Evolutionary conservation across 306 rosid species (phyloP).

Genomic region (Comarum palustre): DNA sequence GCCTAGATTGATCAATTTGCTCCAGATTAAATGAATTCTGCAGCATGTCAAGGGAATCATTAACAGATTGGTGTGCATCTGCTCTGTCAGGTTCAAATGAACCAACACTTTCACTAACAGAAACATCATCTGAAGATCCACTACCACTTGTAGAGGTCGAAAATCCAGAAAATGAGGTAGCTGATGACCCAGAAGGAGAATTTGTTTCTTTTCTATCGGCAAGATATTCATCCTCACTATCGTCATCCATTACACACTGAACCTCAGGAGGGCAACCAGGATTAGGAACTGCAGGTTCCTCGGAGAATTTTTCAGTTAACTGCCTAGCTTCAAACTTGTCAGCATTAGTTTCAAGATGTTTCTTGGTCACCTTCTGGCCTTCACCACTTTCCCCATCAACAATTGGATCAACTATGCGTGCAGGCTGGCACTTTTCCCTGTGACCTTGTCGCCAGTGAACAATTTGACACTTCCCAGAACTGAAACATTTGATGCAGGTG

Average conservation of each 20-base stretch:
- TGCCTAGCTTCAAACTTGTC: constrained; percentile 28
- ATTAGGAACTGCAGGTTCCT: constrained; percentile 29
- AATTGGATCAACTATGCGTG: constrained; percentile 20
- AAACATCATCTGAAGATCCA: constrained; percentile 70
- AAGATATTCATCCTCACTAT: constrained; percentile 38
- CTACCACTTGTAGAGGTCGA: constrained; percentile 47
- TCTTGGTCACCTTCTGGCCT: constrained; percentile 36
- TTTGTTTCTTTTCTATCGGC: constrained; percentile 35
- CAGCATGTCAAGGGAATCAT: constrained; percentile 38
- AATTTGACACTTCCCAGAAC: constrained; percentile 86
- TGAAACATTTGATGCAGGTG: constrained; percentile 35
- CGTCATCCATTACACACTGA: constrained; percentile 39
- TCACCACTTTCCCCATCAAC: constrained; percentile 30
- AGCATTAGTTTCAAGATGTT: constrained; percentile 24
- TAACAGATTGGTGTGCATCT: constrained; percentile 44
- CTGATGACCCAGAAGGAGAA: constrained; percentile 52
- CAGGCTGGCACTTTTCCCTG: constrained; percentile 75
- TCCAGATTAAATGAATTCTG: constrained; percentile 29
- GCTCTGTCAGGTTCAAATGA: constrained; percentile 56
- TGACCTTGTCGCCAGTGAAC: constrained; percentile 95
- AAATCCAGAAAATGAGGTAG: constrained; percentile 77
- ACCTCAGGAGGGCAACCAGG: constrained; percentile 29
- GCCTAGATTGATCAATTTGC: constrained; percentile 35
- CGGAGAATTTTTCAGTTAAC: constrained; percentile 21
- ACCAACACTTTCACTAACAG: constrained; percentile 61